Conservation (phyloP, 2,329 filamentous ascomycete species). For the Sordariomycetes sp. region DNA sequence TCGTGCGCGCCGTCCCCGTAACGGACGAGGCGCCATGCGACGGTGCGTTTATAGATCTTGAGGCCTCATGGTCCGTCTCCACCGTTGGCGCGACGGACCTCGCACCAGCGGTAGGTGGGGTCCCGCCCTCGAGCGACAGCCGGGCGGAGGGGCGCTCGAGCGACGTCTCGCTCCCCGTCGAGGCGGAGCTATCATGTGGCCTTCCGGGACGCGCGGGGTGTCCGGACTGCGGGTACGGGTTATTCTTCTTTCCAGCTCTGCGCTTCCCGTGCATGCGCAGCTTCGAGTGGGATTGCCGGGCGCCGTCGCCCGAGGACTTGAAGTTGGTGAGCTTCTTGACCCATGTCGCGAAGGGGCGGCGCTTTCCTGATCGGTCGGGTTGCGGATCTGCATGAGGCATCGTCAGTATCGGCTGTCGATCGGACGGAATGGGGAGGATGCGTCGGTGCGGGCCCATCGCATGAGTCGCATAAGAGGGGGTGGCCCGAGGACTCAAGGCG, state of each 20-base stretch:
- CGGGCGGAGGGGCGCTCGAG: slow-evolving; percentile 42
- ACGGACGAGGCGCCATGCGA: slow-evolving; percentile 57
- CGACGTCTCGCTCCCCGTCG: slow-evolving; percentile 42
- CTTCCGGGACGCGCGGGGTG: slow-evolving; percentile 22
- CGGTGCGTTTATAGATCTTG: slow-evolving; percentile 60
- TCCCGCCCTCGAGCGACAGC: slow-evolving; percentile 43
- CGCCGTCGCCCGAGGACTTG: slow-evolving; percentile 30
- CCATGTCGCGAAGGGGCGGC: slow-evolving; percentile 82
- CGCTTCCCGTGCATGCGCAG: slow-evolving; percentile 15
- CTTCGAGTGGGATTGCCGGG: slow-evolving; percentile 4
- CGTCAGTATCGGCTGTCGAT: background rate
- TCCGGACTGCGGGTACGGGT: slow-evolving; percentile 82
- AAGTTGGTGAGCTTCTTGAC: slow-evolving; percentile 88
- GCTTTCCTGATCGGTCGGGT: slow-evolving; percentile 29
- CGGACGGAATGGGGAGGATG: background rate
- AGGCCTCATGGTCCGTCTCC: slow-evolving; percentile 69
- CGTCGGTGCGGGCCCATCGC: background rate
- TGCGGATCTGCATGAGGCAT: slow-evolving; percentile 1
- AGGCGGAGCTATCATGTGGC: slow-evolving; percentile 35
- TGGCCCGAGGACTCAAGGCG: background rate
- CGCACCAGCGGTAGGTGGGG: slow-evolving; percentile 47
- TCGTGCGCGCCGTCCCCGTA: slow-evolving; percentile 62
- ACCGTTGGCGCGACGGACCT: slow-evolving; percentile 68
- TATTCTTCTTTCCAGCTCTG: slow-evolving; percentile 56
- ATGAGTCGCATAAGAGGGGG: background rate